Conservation (phyloP, 176 grass and related monocot species). For the Aegilops tauschii region DNA sequence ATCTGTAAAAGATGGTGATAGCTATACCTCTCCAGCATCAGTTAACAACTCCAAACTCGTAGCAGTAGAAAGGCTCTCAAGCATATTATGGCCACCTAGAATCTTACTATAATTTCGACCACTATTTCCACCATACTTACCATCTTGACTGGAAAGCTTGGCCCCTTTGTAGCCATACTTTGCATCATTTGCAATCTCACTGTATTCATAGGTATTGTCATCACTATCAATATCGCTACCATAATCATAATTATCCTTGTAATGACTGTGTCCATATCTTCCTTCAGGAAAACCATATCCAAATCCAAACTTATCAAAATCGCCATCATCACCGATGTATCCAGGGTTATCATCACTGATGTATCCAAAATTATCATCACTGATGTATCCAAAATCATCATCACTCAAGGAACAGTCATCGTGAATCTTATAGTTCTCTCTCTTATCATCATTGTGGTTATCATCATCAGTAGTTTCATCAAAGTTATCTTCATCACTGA, state of each 20-base stretch:
- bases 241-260: background rate
- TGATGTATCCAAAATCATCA: background rate
- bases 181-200: slow-evolving; percentile 30
- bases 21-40: background rate
- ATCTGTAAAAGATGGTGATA: background rate
- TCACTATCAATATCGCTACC: slow-evolving; percentile 37
- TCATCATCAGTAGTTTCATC: slow-evolving; percentile 23
- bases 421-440: background rate
- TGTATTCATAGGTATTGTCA: slow-evolving; percentile 18
- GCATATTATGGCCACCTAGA: background rate
- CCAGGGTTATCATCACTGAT: background rate
- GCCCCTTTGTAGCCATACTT: background rate
- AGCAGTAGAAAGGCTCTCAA: background rate
- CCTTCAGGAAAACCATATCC: background rate
- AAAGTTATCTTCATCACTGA: slow-evolving; percentile 16
- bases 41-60: background rate
- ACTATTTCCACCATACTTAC: background rate
- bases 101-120: background rate
- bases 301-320: background rate
- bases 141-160: background rate
- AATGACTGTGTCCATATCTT: background rate
- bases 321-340: background rate
- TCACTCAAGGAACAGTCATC: background rate
- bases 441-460: background rate
- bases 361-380: background rate